Conservation (phyloP, 2,329 filamentous ascomycete genomes). For the Aspergillus fischeri region DNA sequence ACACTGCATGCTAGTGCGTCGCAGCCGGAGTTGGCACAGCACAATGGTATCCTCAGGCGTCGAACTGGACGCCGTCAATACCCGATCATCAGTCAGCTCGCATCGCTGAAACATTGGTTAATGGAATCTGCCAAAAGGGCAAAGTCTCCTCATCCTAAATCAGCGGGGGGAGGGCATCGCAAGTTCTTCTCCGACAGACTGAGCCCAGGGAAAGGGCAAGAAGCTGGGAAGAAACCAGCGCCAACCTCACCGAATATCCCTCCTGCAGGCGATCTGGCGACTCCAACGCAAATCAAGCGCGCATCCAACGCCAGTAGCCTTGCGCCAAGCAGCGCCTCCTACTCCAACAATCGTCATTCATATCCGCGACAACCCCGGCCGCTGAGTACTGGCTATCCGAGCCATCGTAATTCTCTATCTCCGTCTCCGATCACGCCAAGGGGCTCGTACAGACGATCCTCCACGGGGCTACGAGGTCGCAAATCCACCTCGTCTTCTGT, state of each 20-base stretch:
- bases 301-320: slow-evolving; percentile 40
- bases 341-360: slow-evolving; percentile 39
- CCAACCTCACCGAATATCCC: slow-evolving; percentile 20
- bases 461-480: slow-evolving; percentile 76
- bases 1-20: slow-evolving; percentile 79
- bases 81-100: slow-evolving; percentile 63
- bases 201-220: slow-evolving; percentile 37
- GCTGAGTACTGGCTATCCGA: slow-evolving; percentile 31
- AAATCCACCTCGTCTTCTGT: slow-evolving; percentile 96
- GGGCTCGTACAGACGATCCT: slow-evolving; percentile 77
- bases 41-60: slow-evolving; percentile 53
- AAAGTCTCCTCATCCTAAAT: slow-evolving; percentile 49
- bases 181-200: slow-evolving; percentile 38
- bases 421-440: slow-evolving; percentile 85
- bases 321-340: slow-evolving; percentile 40
- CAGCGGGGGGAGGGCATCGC: slow-evolving; percentile 26
- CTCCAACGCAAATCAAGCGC: slow-evolving; percentile 38
- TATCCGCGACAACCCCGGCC: slow-evolving; percentile 35
- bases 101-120: slow-evolving; percentile 68
- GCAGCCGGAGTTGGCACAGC: slow-evolving; percentile 58
- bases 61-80: slow-evolving; percentile 56
- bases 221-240: slow-evolving; percentile 26
- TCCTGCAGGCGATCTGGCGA: slow-evolving; percentile 25
- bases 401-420: slow-evolving; percentile 69
- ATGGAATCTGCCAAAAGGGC: slow-evolving; percentile 63